Base-by-base conservation (phyloP, 164 flowering plant genomes). In the Macadamia integrifolia region DNA sequence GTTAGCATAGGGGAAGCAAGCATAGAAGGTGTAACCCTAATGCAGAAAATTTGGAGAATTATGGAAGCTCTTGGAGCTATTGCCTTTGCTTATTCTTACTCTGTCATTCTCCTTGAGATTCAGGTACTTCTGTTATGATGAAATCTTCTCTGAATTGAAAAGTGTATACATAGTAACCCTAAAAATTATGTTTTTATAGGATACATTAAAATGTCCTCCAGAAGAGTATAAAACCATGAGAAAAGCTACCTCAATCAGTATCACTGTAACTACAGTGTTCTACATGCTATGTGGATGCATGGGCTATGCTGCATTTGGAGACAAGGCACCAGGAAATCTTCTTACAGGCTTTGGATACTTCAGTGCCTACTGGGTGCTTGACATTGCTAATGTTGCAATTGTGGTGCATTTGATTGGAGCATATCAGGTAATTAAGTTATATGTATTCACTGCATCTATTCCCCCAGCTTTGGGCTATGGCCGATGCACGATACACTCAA, bases 231-330 rank as follows among this genome's bases (percentile, higher is more conserved):
- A 83, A 71, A 84, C 89, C 18, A 88, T 88, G 93, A 88, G 80
- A 76, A 88, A 82, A 73, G 90, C 90, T 0, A 77, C 87, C 13
- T 1, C 58, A 5, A 32, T 84, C 18, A 80, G 89, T 74, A 71
- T 86, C 1, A 7, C 66, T 0, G 77, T 82, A 3, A 86, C 90
- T 12, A 88, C 92, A 0, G 29, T 71, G 6, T 88, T 88, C 80
- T 88, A 88, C 66, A 11, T 88, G 67, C 80, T 86, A 46, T 88
- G 92, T 69, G 92, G 90, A 18, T 79, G 87, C 80, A 60, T 82
- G 75, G 92, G 92, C n/a, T 88, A 88, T 61, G 90, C 90, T 7
- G 90, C 87, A 4, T 88, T 88, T 40, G 92, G 92, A 1, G 82
- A 86, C 69, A 30, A 48, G 0, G 80, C 90, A 6, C 92, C 92